phyloP scores from a whole-genome alignment of 1,284 basidiomycete genomes.

The Leccinum angustisporum region DNA sequence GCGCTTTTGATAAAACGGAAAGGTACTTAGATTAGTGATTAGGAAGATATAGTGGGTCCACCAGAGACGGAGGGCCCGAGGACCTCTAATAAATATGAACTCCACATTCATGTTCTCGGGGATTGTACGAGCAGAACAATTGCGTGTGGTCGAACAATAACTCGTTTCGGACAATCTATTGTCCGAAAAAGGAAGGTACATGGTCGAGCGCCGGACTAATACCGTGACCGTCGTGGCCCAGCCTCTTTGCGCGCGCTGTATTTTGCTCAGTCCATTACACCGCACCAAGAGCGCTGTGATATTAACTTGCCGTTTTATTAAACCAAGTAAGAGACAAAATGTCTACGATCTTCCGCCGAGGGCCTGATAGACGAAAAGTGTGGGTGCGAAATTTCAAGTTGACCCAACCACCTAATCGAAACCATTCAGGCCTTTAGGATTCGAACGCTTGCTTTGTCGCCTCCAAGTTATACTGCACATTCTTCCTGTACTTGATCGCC shows the following conservation, averaged over 20 bases:
- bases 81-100: conserved; percentile 19
- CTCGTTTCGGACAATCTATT: conserved; percentile 3
- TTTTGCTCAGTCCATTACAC: background rate
- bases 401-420: background rate
- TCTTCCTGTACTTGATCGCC: conserved; percentile 78
- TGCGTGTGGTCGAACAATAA: background rate
- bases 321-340: background rate
- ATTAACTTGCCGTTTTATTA: background rate
- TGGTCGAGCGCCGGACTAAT: background rate
- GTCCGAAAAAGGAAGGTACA: conserved; percentile 24
- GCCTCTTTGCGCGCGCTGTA: too few relatives aligned
- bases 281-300: background rate
- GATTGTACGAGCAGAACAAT: conserved; percentile 19
- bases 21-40: conserved; percentile 9
- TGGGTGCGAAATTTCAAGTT: background rate
- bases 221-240: too few relatives aligned
- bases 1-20: background rate
- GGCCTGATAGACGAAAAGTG: too few relatives aligned
- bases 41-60: conserved; percentile 15
- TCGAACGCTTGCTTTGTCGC: conserved; percentile 47
- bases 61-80: conserved; percentile 15
- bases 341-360: background rate
- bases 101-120: conserved; percentile 7
- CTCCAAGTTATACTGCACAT: conserved; percentile 83
- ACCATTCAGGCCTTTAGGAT: background rate